Evolutionary conservation across 1,284 basidiomycete genomes (phyloP).

Genomic region (Ceratobasidium sp.): DNA sequence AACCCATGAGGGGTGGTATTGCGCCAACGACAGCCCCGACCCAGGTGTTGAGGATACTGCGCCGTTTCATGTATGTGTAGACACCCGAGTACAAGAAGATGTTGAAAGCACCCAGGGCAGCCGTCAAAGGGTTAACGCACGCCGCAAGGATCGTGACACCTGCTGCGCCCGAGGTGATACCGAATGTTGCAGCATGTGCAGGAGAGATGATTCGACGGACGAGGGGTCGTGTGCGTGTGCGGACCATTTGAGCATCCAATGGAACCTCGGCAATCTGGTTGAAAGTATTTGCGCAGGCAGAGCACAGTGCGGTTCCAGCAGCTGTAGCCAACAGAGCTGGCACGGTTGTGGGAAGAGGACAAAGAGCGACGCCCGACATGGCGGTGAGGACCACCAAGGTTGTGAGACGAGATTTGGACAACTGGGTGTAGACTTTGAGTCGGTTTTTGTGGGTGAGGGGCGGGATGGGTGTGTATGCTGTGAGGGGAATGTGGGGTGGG

Average conservation of each 20-base stretch:
- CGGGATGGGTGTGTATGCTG: conserved; percentile 58
- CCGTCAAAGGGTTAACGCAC: conserved; percentile 92
- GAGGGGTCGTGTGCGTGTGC: conserved; percentile 92
- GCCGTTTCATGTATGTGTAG: conserved; percentile 97
- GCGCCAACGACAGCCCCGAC: conserved; percentile 93
- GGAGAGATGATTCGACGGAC: conserved; percentile 86
- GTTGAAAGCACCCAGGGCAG: conserved; percentile 85
- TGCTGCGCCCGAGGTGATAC: conserved; percentile 75
- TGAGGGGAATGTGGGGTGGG: conserved; percentile 48
- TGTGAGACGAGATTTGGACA: conserved; percentile 91
- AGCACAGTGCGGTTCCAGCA: conserved; percentile 90
- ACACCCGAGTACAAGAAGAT: conserved; percentile 91
- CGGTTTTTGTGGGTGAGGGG: conserved; percentile 69
- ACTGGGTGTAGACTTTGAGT: conserved; percentile 79
- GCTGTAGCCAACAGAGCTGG: conserved; percentile 90
- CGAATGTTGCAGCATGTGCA: conserved; percentile 88
- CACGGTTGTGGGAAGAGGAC: conserved; percentile 84
- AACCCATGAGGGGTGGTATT: conserved; percentile 97
- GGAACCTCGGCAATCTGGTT: conserved; percentile 97
- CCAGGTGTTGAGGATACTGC: conserved; percentile 93
- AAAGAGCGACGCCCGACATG: conserved; percentile 94
- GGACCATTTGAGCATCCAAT: conserved; percentile 96
- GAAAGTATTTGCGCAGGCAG: conserved; percentile 92
- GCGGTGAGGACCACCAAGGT: conserved; percentile 91
- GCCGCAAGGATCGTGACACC: conserved; percentile 85